These are phyloP conservation scores for Didymosphaeria variabile DNA, from an alignment of 2,329 filamentous ascomycete species.

Conservation along the genomic window DNA sequence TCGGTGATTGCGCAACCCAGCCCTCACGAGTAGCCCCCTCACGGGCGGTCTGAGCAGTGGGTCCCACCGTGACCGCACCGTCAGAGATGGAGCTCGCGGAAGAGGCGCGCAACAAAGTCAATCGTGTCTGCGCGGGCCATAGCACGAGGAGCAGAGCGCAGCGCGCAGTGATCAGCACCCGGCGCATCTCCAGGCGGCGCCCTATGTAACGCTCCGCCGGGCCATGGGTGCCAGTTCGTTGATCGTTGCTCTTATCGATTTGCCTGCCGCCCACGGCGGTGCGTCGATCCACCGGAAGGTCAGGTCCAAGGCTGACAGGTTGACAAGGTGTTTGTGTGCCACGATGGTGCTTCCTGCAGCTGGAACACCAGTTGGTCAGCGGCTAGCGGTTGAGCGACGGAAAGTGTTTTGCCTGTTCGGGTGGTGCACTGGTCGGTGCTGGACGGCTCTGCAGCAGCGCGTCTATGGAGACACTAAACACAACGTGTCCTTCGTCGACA, in stretches of 20 bases:
- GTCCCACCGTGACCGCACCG: slow-evolving; percentile 12
- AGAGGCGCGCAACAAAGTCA: background rate
- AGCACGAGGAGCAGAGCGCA: slow-evolving; percentile 30
- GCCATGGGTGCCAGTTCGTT: slow-evolving; percentile 31
- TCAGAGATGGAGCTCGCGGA: background rate
- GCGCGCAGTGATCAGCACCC: slow-evolving; percentile 28
- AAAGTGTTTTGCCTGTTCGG: slow-evolving; percentile 42
- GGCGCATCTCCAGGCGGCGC: slow-evolving; percentile 26
- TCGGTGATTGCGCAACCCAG: slow-evolving; percentile 52
- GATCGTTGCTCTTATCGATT: slow-evolving; percentile 50
- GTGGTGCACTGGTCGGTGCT: slow-evolving; percentile 30
- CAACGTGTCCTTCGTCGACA: slow-evolving; percentile 31
- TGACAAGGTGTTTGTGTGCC: slow-evolving; percentile 40
- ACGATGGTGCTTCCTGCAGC: slow-evolving; percentile 34
- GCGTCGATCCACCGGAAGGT: slow-evolving; percentile 43
- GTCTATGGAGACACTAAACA: slow-evolving; percentile 20
- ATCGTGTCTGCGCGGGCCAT: slow-evolving; percentile 9
- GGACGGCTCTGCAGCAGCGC: slow-evolving; percentile 11
- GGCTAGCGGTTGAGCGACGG: slow-evolving; percentile 32
- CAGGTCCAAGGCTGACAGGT: slow-evolving; percentile 47
- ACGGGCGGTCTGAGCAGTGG: slow-evolving; percentile 13
- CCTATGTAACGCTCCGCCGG: slow-evolving; percentile 34
- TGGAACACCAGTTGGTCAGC: slow-evolving; percentile 19
- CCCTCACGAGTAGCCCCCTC: slow-evolving; percentile 33
- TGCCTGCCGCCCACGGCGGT: slow-evolving; percentile 44